Evolutionary conservation across 208 protist species (phyloP).

Genomic region (Trypanosoma mega): DNA sequence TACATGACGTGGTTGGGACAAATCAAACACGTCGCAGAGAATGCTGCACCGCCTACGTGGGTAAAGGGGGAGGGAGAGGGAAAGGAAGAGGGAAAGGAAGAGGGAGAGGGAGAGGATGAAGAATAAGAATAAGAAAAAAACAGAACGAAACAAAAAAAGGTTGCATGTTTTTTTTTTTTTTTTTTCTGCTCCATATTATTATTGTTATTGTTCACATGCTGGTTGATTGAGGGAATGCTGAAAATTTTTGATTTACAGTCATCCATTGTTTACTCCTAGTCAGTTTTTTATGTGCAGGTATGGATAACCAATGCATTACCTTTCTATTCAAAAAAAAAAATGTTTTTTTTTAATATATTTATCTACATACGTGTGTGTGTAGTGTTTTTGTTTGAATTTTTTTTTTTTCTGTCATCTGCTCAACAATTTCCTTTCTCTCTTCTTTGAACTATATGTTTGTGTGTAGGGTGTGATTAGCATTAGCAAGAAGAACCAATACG

Average conservation of each 20-base stretch:
- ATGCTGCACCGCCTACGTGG: conserved; percentile 8
- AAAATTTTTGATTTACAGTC: too few species aligned
- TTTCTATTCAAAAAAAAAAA: neutral
- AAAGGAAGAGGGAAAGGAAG: neutral
- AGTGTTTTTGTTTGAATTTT: conserved; percentile 22
- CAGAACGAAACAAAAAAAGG: too few species aligned
- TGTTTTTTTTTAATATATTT: neutral
- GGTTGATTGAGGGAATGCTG: too few species aligned
- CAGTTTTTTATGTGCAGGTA: too few species aligned
- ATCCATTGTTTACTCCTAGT: too few species aligned
- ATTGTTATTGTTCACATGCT: too few species aligned
- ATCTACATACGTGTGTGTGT: conserved; percentile 23
- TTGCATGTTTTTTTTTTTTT: too few species aligned
- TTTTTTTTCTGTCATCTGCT: conserved; percentile 5
- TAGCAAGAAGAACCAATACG: conserved; percentile 1
- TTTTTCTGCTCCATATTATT: too few species aligned
- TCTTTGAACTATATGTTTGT: conserved; percentile 16
- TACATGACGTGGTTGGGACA: conserved; percentile 80
- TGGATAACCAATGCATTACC: too few species aligned
- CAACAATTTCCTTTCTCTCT: conserved; percentile 10
- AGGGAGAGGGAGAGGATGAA: neutral
- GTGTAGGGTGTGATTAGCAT: neutral
- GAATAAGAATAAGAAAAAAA: too few species aligned
- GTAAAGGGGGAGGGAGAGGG: neutral
- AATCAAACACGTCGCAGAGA: conserved; percentile 38